Evolutionary conservation across 139 green algal species (phyloP).

Genomic region (Ulvella scutata): DNA sequence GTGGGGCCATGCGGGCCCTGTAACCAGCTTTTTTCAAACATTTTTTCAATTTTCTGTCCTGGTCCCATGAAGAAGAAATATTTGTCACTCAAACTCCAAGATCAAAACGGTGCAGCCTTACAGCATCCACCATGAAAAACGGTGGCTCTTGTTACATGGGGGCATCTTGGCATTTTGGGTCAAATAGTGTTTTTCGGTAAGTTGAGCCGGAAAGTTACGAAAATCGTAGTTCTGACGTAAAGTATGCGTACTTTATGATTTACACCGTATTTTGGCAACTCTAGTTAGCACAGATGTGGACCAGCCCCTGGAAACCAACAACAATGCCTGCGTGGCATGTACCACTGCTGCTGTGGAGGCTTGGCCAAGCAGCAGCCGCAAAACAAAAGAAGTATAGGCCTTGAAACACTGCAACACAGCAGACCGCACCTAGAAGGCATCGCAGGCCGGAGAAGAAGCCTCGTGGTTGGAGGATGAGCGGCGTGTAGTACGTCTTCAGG

Average conservation of each 20-base stretch:
- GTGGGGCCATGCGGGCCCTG: too few relatives aligned
- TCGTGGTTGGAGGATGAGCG: slow-evolving; percentile 30
- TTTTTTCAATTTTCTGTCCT: too few relatives aligned
- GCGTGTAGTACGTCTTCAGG: slow-evolving; percentile 35
- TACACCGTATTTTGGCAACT: not conserved
- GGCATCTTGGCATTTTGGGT: not conserved
- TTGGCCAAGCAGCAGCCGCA: not conserved
- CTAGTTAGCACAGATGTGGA: not conserved
- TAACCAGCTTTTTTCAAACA: too few relatives aligned
- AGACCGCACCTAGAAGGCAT: slow-evolving; percentile 31
- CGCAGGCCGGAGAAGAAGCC: slow-evolving; percentile 29
- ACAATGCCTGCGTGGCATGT: not conserved
- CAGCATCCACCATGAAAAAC: not conserved
- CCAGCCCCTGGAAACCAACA: not conserved
- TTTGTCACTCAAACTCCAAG: too few relatives aligned
- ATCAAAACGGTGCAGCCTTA: not conserved
- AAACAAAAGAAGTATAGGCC: not conserved
- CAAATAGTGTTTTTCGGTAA: not conserved
- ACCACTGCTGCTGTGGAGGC: not conserved
- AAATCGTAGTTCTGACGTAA: too few relatives aligned
- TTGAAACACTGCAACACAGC: not conserved
- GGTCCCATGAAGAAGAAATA: too few relatives aligned
- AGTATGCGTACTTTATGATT: too few relatives aligned
- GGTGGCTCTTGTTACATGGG: not conserved
- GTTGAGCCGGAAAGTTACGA: too few relatives aligned